These are phyloP conservation scores for Penicillium flavigenum DNA, from an alignment of 495 filamentous ascomycete genomes.

Conservation along the genomic window DNA sequence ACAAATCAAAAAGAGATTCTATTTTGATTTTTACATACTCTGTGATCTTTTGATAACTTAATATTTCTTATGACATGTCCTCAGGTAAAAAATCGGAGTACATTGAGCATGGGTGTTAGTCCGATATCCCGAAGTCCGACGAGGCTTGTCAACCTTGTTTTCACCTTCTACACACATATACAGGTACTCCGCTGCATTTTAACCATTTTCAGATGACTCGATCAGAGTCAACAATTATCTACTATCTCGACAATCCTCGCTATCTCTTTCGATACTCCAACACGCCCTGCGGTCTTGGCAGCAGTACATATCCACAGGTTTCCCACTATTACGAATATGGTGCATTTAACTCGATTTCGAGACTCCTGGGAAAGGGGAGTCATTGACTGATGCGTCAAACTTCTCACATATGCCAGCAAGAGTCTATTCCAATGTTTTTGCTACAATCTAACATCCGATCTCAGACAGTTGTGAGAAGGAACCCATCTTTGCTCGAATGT, in stretches of 20 bases:
- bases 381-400: background rate
- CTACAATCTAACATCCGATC: background rate
- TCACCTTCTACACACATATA: background rate
- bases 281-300: background rate
- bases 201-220: background rate
- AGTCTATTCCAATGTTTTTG: background rate
- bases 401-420: background rate
- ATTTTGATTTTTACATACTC: too few species aligned
- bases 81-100: background rate
- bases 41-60: too few species aligned
- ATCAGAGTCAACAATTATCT: background rate
- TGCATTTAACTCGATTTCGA: background rate
- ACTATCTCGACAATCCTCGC: background rate
- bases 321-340: background rate
- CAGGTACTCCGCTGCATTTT: background rate
- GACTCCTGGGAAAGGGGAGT: background rate
- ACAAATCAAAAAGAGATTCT: background rate
- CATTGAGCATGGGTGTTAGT: background rate
- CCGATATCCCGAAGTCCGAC: background rate
- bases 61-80: too few species aligned
- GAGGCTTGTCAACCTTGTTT: background rate
- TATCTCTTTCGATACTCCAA: background rate
- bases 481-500: background rate
- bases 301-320: background rate
- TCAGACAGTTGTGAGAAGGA: too few species aligned